Base-by-base conservation (phyloP, 2,329 filamentous ascomycete genomes). In the Periconia sp. region DNA sequence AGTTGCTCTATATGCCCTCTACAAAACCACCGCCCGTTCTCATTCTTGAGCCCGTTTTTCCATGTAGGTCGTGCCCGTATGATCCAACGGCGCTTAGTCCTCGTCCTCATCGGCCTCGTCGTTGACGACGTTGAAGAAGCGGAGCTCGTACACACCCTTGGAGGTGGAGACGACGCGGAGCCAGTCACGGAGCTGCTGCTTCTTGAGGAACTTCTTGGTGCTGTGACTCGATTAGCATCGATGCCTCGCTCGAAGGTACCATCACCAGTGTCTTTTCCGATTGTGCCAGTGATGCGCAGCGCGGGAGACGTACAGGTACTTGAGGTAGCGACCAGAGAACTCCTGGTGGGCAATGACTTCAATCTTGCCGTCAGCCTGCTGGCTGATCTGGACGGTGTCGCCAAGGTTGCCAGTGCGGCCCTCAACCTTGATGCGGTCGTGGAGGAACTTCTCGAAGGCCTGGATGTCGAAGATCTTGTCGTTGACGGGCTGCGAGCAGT, bases 191-290 rank as follows among this genome's bases (percentile, higher is more conserved):
- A 99, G 89, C 86, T 97, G 92, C 84, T 96, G 90, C 89, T 99
- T 99, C 91, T 99, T 99, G 79, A 99, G 88, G 88, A 96, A 99
- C 86, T 99, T 99, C 90, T 99, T 99, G 77, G 94, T 99, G 76
- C 90, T 95, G 62, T 50, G 11, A 26, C n/a, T 24, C n/a, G 29
- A 25, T 63, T 38, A 62, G 52, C 25, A 12, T n/a, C n/a, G n/a
- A n/a, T n/a, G n/a, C n/a, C n/a, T n/a, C n/a, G n/a, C n/a, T n/a
- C n/a, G n/a, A n/a, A n/a, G n/a, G n/a, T n/a, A n/a, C n/a, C n/a
- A n/a, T n/a, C n/a, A n/a, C n/a, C n/a, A n/a, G n/a, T n/a, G n/a
- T n/a, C n/a, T n/a, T n/a, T n/a, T n/a, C n/a, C n/a, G n/a, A n/a
- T n/a, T n/a, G n/a, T n/a, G n/a, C n/a, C n/a, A n/a, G n/a, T 35